Evolutionary conservation across 2,329 filamentous ascomycete genomes (phyloP).

Genomic region (Diaporthe amygdali): DNA sequence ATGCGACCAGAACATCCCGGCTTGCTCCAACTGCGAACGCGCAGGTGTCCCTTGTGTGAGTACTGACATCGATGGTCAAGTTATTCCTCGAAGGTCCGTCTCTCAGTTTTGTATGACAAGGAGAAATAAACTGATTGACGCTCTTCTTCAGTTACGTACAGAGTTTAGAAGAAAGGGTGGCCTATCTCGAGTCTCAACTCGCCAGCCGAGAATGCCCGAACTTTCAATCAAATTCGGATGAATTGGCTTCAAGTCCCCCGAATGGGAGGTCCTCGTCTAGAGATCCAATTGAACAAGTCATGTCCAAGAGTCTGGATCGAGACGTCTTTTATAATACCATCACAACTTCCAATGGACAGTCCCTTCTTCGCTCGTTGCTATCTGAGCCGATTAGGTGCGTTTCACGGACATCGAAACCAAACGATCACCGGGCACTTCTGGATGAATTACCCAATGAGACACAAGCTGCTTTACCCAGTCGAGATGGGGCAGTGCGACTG

Average conservation of each 20-base stretch:
- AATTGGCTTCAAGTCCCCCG: not conserved
- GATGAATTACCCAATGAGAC: not conserved
- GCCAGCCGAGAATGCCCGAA: not conserved
- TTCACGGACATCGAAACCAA: not conserved
- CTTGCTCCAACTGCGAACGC: conserved; percentile 24
- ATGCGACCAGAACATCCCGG: conserved; percentile 26
- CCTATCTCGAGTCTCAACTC: not conserved
- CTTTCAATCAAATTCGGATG: not conserved
- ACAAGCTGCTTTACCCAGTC: not conserved
- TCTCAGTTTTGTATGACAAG: not conserved
- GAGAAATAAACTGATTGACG: not conserved
- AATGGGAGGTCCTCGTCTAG: not conserved
- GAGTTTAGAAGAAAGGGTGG: not conserved
- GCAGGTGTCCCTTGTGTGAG: conserved; percentile 22
- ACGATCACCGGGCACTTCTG: not conserved
- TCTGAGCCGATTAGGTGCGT: not conserved
- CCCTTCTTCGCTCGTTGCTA: not conserved
- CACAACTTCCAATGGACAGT: not conserved
- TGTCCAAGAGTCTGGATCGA: not conserved
- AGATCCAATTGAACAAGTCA: not conserved
- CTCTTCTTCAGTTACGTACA: not conserved
- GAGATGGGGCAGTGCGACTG: not conserved
- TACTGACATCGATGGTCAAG: conserved; percentile 16
- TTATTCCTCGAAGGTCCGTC: not conserved
- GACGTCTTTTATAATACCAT: not conserved